A percentile compares a stretch with the other conserved stretches of the same genome.
Evolutionary conservation across 306 rosid species (phyloP).

Genomic region (Quercus mongolica): DNA sequence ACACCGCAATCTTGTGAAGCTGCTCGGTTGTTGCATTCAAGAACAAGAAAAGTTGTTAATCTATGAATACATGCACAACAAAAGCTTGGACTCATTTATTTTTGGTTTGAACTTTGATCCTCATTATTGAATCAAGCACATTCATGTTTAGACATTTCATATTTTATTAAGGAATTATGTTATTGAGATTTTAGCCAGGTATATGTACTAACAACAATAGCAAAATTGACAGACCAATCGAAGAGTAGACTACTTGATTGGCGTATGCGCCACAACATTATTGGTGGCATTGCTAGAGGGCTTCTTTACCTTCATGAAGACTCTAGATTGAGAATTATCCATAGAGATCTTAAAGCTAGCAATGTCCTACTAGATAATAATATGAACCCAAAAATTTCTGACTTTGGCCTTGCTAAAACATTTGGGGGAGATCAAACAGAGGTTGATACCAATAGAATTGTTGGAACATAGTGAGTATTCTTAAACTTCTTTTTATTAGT

Average conservation of each 20-base stretch:
- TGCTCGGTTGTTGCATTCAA: too few relatives aligned
- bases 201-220: too few relatives aligned
- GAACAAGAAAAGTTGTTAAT: too few relatives aligned
- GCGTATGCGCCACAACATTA: conserved; percentile 24
- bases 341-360: too few relatives aligned
- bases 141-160: background rate
- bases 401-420: conserved; percentile 36
- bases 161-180: too few relatives aligned
- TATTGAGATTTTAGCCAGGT: too few relatives aligned
- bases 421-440: conserved; percentile 29
- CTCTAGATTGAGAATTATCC: too few relatives aligned
- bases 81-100: too few relatives aligned
- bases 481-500: background rate
- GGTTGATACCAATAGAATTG: conserved; percentile 32
- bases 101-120: too few relatives aligned
- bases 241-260: conserved; percentile 13
- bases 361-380: background rate
- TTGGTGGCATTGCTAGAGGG: conserved; percentile 30
- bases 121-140: too few relatives aligned
- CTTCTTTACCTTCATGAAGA: conserved; percentile 24
- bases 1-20: too few relatives aligned
- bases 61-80: too few relatives aligned
- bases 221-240: conserved; percentile 7
- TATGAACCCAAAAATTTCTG: conserved; percentile 35
- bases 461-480: conserved; percentile 31